These are phyloP conservation scores for Strigomonas culicis DNA, from an alignment of 208 protist genomes.

Conservation along the genomic window DNA sequence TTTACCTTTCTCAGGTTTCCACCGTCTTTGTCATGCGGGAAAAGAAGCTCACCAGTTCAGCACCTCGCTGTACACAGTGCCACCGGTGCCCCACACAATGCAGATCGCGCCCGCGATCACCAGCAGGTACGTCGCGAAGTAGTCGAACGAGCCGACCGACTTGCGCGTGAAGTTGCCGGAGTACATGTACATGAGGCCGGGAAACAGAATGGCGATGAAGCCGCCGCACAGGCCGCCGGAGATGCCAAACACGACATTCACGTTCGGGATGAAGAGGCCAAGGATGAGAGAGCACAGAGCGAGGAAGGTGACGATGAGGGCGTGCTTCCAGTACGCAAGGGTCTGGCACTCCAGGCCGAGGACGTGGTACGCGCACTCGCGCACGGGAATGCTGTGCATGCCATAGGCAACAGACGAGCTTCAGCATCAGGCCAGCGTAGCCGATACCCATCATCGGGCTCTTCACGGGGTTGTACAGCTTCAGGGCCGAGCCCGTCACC, in stretches of 20 bases:
- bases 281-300: conserved; percentile 26
- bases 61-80: conserved; percentile 87
- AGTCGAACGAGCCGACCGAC: conserved; percentile 37
- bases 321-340: conserved; percentile 53
- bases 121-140: conserved; percentile 42
- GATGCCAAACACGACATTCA: conserved; percentile 70
- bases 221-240: conserved; percentile 41
- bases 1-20: too few relatives aligned
- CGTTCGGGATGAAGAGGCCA: conserved; percentile 61
- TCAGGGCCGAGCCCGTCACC: conserved; percentile 56
- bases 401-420: conserved; percentile 68
- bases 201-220: conserved; percentile 73
- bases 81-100: conserved; percentile 62
- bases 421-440: conserved; percentile 63
- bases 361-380: conserved; percentile 58
- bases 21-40: too few relatives aligned
- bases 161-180: conserved; percentile 30
- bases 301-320: conserved; percentile 25
- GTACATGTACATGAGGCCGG: conserved; percentile 64
- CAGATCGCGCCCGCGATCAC: conserved; percentile 38
- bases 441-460: conserved; percentile 48
- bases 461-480: conserved; percentile 48
- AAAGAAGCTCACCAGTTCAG: too few relatives aligned
- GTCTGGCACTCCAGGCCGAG: conserved; percentile 36
- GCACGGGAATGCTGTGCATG: conserved; percentile 50